Base-by-base conservation (phyloP, 805 yeast genomes). In the Pichia nanzhaoensis region DNA sequence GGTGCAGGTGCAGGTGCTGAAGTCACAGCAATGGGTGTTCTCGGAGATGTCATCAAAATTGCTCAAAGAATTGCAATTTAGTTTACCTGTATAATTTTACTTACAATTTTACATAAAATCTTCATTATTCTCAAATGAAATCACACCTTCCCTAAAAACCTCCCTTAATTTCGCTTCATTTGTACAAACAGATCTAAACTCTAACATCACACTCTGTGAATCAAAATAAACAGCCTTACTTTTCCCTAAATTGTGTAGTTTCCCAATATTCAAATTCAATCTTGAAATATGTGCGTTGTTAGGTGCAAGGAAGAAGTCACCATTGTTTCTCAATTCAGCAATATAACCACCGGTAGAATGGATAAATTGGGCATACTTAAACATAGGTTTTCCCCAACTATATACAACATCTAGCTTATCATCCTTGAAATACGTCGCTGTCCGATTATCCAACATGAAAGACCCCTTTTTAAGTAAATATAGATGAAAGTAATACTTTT, bases 1-100 rank as follows among this genome's bases (percentile, higher is more conserved):
- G 99, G 99, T 68, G 99, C 99, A 28, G 99, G 95, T 59, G 82
- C 82, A 57, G 93, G 95, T 53, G 80, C 82, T 44, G 82, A 75
- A 32, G 80, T 77, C 38, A 77, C 82, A 42, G 82, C 82, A 36
- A 64, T 64, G 58, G 99, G 99, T 67, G 97, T 93, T 37, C 75
- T 93, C 54, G 95, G 95, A 44, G 99, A 93, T 64, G 82, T 86
- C 32, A 76, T 93, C 62, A 93, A 88, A 73, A 82, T 88, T 56
- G 96, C 95, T 37, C 89, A 90, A 69, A 81, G 96, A 72, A 66
- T 87, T 43, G 82, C 81, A 41, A 61, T 63, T 39, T 71, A 56
- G 31, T 22, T 14, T 17, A 21, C 16, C 20, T 22, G 22, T 16
- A 33, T 21, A 22, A 43, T 22, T 16, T 34, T 21, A 27, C 36